These are phyloP conservation scores for Paulownia fortunei DNA, from an alignment of 257 asterid species.

Conservation along the genomic window DNA sequence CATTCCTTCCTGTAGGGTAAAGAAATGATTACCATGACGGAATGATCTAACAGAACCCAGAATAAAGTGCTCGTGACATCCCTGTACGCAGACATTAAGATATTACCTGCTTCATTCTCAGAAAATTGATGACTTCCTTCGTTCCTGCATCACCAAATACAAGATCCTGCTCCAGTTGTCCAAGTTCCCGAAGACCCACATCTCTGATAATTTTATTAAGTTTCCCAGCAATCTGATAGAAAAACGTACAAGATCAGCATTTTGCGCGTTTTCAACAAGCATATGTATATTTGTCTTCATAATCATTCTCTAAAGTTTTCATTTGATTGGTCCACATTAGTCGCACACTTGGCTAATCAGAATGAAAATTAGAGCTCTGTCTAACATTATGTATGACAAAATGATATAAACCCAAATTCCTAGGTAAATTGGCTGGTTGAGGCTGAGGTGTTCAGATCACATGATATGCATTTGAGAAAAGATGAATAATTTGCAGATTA, in stretches of 20 bases:
- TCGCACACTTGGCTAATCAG: neutral
- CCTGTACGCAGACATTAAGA: slow-evolving; percentile 12
- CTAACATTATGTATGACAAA: neutral
- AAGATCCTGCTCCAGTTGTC: slow-evolving; percentile 97
- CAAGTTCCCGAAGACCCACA: slow-evolving; percentile 79
- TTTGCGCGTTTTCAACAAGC: neutral
- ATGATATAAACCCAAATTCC: slow-evolving; percentile 17
- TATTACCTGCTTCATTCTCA: slow-evolving; percentile 72
- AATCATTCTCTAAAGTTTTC: neutral
- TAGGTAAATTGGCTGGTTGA: neutral
- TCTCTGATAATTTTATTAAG: slow-evolving; percentile 72
- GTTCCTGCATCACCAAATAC: slow-evolving; percentile 99
- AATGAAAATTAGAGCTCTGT: neutral
- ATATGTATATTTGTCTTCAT: neutral
- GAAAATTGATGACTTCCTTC: slow-evolving; percentile 80
- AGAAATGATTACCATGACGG: slow-evolving; percentile 22
- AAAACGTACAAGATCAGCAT: slow-evolving; percentile 24
- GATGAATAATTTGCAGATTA: slow-evolving; percentile 15
- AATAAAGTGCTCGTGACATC: neutral
- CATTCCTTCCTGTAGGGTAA: slow-evolving; percentile 55
- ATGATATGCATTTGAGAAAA: slow-evolving; percentile 13
- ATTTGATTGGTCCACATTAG: slow-evolving; percentile 19
- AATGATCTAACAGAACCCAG: slow-evolving; percentile 16
- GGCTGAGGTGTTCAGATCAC: slow-evolving; percentile 18
- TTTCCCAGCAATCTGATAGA: slow-evolving; percentile 89